Percentiles rank a stretch among this genome's conserved stretches.
Evolutionary conservation across 1,284 basidiomycete genomes (phyloP).

Genomic region (Cystobasidium slooffiae): DNA sequence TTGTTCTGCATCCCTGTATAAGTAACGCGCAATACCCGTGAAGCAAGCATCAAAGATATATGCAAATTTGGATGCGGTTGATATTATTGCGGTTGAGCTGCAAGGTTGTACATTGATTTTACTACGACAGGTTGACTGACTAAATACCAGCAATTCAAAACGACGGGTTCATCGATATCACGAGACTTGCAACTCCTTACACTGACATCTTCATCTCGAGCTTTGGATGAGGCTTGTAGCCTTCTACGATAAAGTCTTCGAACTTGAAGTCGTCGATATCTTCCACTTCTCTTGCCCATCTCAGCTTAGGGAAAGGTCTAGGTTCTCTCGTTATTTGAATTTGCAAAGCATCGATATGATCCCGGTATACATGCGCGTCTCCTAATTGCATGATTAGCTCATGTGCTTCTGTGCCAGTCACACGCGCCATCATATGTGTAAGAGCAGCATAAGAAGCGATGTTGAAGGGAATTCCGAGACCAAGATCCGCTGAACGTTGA

Average conservation of each 20-base stretch:
- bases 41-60: background rate
- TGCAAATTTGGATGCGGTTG: background rate
- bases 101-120: slow-evolving; percentile 1
- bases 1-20: background rate
- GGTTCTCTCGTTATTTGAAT: slow-evolving; percentile 80
- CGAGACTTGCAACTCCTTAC: slow-evolving; percentile 56
- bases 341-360: slow-evolving; percentile 86
- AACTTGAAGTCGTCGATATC: slow-evolving; percentile 79
- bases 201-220: slow-evolving; percentile 99
- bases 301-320: slow-evolving; percentile 78
- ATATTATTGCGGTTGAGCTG: slow-evolving; percentile 4
- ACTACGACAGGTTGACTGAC: slow-evolving; percentile 23
- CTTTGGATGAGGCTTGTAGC: slow-evolving; percentile 81
- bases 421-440: slow-evolving; percentile 92
- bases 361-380: slow-evolving; percentile 93
- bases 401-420: slow-evolving; percentile 82
- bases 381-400: slow-evolving; percentile 93
- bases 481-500: slow-evolving; percentile 95
- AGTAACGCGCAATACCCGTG: too few relatives aligned
- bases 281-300: slow-evolving; percentile 65
- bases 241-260: slow-evolving; percentile 82
- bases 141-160: background rate
- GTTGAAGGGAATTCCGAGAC: slow-evolving; percentile 97
- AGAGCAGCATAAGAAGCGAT: slow-evolving; percentile 96
- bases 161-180: background rate